Evolutionary conservation across 176 grass and related monocot genomes (phyloP), one percentile per base, ranked within the genome.

Genomic region (Ensete glaucum): DNA sequence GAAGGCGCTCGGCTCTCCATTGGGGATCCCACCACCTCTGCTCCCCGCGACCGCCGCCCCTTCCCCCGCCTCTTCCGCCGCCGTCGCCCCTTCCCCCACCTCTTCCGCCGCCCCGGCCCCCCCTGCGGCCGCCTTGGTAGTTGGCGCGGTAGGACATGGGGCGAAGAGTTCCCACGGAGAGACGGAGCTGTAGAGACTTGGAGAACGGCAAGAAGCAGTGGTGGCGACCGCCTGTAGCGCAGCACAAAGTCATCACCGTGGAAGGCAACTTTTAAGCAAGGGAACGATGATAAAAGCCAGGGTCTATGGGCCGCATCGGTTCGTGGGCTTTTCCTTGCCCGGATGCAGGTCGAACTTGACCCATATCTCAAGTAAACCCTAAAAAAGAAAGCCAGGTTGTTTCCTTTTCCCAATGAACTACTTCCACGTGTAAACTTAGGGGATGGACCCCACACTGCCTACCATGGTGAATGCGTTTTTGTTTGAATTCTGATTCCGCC

Each of bases 11-110:
- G 73, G 88, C 92, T 21, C 92, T 85, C 92, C 87, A 92, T 74
- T 92, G 84, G 0, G 92, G 86, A 50, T 96, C 92, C 92, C 92
- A 96, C 92, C 92, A 96, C 77, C 89, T 85, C 80, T 96, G 86
- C 72, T 96, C 84, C 23, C 86, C 89, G 11, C 87, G 80, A 34
- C 92, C 89, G 8, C 85, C 80, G 5, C 89, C 84, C 1, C 92
- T 54, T 1, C 82, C 50, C 1, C 74, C 12, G 16, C 83, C 84
- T 0, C 80, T n/a, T 51, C 83, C 67, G 56, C 86, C 83, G 9
- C 67, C 69, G 3, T 6, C 29, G 11, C 85, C 76, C 8, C 82
- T 81, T 3, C 83, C 68, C 5, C 84, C 55, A 0, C 85, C 64
- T 1, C 86, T 52, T 2, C 85, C 29, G 1, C 88, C 67, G 85